A percentile compares a stretch with the other conserved stretches of the same genome.
These are phyloP conservation scores for Citrus maxima DNA, from an alignment of 345 rosid species.

Conservation along the genomic window DNA sequence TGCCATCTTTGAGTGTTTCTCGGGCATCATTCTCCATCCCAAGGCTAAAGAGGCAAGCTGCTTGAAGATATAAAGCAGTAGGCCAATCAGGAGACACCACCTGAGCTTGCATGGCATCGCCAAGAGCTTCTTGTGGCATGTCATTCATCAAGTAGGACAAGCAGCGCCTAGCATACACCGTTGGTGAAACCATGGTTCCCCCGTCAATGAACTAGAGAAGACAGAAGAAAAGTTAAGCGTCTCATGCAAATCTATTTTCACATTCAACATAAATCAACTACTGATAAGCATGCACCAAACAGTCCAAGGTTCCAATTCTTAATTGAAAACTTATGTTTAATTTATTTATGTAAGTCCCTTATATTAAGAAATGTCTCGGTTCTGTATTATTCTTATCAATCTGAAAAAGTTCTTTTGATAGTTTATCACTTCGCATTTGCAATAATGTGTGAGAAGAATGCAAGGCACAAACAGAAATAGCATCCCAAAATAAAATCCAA, in stretches of 20 bases:
- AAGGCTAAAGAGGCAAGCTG: slow-evolving; percentile 77
- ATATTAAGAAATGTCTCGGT: not conserved
- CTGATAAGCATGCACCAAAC: not conserved
- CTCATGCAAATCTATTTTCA: not conserved
- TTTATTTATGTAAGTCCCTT: too few relatives aligned
- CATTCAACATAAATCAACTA: not conserved
- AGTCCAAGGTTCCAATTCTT: not conserved
- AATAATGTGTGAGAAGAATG: not conserved
- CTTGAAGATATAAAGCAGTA: slow-evolving; percentile 81
- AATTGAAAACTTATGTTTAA: too few relatives aligned
- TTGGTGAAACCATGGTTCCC: slow-evolving; percentile 86
- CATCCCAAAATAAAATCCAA: not conserved
- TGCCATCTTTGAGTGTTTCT: slow-evolving; percentile 80
- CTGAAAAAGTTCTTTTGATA: not conserved
- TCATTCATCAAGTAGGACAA: slow-evolving; percentile 72
- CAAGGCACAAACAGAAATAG: not conserved
- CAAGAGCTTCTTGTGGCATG: slow-evolving; percentile 75
- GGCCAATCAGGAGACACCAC: slow-evolving; percentile 81
- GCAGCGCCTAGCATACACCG: slow-evolving; percentile 84
- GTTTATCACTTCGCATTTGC: not conserved
- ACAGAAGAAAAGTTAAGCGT: not conserved
- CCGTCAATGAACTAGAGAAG: slow-evolving; percentile 70
- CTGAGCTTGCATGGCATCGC: slow-evolving; percentile 90
- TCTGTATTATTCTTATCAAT: not conserved
- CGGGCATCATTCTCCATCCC: slow-evolving; percentile 87